A percentile compares a stretch with the other conserved stretches of the same genome.
These are phyloP conservation scores for Xylariaceae sp. DNA, from an alignment of 2,329 filamentous ascomycete genomes.

Conservation along the genomic window DNA sequence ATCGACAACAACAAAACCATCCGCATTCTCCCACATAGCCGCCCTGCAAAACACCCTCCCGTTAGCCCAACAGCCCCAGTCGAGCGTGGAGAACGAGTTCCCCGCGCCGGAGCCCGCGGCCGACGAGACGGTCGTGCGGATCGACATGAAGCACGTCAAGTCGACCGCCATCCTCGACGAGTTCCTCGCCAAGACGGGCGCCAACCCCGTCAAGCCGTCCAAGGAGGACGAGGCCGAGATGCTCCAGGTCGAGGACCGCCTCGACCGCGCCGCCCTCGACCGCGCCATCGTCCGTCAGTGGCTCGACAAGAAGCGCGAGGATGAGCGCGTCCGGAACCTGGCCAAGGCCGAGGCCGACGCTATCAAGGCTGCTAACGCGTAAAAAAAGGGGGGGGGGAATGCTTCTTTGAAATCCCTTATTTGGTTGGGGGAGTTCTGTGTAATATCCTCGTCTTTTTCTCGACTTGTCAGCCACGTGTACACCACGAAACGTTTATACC, in stretches of 20 bases:
- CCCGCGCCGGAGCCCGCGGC: conserved; percentile 44
- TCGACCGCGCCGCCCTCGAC: conserved; percentile 48
- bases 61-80: conserved; percentile 37
- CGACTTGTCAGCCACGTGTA: no score
- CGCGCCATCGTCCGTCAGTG: conserved; percentile 47
- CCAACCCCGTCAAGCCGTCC: conserved; percentile 50
- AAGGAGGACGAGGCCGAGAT: conserved; percentile 55
- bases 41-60: conserved; percentile 23
- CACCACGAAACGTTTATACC: no score
- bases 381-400: no score
- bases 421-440: no score
- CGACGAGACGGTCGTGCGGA: conserved; percentile 46
- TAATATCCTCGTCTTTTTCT: no score
- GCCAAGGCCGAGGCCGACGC: conserved; percentile 47
- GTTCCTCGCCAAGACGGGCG: conserved; percentile 58
- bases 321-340: conserved; percentile 50
- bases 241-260: conserved; percentile 50
- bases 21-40: background rate
- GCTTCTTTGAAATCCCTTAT: no score
- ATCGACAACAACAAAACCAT: background rate
- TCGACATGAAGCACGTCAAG: conserved; percentile 59
- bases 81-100: conserved; percentile 43
- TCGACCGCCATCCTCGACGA: conserved; percentile 58
- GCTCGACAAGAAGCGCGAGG: conserved; percentile 56
- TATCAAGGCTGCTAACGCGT: conserved; percentile 34